Percentiles rank a stretch among this genome's conserved stretches.
Conservation (phyloP, 2,329 filamentous ascomycete species). For the Aspergillus aculeatus region DNA sequence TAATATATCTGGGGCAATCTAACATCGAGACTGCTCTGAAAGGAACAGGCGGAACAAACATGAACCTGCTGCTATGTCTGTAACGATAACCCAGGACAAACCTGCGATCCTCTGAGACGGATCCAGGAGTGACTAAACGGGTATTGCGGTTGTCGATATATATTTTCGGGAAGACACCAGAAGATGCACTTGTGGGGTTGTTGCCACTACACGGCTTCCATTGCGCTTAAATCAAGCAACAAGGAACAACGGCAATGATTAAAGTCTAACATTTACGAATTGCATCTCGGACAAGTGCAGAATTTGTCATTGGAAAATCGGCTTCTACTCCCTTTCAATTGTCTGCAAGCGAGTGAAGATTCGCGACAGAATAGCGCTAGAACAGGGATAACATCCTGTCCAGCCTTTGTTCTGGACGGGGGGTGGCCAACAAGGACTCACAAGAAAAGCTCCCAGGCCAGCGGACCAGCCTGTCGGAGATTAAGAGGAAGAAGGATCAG, state of each 20-base stretch:
- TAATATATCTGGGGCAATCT: neutral
- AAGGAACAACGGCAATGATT: neutral
- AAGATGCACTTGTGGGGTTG: neutral
- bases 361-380: neutral
- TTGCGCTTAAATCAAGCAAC: conserved; percentile 4
- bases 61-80: too few relatives aligned
- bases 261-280: too few relatives aligned
- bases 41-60: too few relatives aligned
- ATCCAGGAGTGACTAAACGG: neutral
- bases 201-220: too few relatives aligned
- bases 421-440: conserved; percentile 4
- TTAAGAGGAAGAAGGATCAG: conserved; percentile 4
- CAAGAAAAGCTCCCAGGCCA: neutral
- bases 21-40: neutral
- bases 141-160: neutral
- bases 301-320: too few relatives aligned
- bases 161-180: neutral
- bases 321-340: too few relatives aligned
- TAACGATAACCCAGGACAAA: too few relatives aligned
- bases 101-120: neutral
- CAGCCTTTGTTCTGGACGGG: neutral
- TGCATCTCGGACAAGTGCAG: too few relatives aligned
- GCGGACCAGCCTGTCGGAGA: conserved; percentile 6
- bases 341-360: neutral
- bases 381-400: neutral